Evolutionary conservation across 345 rosid genomes (phyloP).

Genomic region (Zanthoxylum bungeanum): DNA sequence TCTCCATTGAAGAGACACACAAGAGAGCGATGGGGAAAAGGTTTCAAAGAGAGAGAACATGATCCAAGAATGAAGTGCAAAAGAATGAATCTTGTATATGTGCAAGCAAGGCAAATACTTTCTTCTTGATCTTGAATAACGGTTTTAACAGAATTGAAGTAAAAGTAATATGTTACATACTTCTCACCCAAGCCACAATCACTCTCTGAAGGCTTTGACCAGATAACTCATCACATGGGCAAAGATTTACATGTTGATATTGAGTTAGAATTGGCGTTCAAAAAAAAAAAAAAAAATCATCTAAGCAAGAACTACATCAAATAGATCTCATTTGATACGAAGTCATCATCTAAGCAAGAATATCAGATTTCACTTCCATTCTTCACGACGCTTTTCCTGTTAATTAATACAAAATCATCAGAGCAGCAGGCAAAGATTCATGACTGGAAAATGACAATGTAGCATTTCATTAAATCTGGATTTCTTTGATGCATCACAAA

Average conservation of each 20-base stretch:
- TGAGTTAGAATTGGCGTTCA: too few species aligned
- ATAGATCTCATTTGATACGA: background rate
- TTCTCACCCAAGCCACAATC: background rate
- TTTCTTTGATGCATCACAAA: background rate
- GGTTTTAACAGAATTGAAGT: background rate
- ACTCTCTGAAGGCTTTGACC: background rate
- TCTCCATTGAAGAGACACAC: conserved; percentile 5
- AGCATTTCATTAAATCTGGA: background rate
- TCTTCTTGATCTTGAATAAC: background rate
- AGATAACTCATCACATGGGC: background rate
- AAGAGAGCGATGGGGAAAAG: too few species aligned
- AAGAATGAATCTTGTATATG: background rate
- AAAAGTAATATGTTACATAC: background rate
- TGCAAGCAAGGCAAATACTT: background rate
- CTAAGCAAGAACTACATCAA: too few species aligned
- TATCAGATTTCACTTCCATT: background rate
- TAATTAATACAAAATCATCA: background rate
- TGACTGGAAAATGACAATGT: background rate
- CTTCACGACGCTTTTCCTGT: background rate
- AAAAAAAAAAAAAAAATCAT: too few species aligned
- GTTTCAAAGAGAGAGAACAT: background rate
- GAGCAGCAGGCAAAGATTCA: background rate
- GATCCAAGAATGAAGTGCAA: background rate
- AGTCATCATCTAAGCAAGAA: background rate
- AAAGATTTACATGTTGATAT: too few species aligned